A percentile compares a stretch with the other conserved stretches of the same genome.
phyloP scores from a whole-genome alignment of 257 asterid species.

The Salvia splendens region DNA sequence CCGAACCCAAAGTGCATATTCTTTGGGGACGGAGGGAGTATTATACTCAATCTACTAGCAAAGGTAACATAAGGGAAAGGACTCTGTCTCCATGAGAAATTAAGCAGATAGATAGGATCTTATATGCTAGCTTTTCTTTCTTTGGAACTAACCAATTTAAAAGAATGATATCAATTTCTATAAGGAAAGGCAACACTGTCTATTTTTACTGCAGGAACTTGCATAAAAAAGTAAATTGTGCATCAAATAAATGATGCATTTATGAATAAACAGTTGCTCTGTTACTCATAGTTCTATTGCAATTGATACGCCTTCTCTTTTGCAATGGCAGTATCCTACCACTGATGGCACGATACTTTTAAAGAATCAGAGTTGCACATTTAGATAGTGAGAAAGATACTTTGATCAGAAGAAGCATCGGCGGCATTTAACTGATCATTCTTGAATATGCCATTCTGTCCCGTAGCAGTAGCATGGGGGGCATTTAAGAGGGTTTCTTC shows the following conservation, averaged over 20 bases:
- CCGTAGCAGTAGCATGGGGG: slow-evolving; percentile 74
- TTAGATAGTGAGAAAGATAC: slow-evolving; percentile 41
- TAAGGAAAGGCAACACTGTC: slow-evolving; percentile 1
- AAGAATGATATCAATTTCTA: neutral
- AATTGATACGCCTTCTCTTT: neutral
- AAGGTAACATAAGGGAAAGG: neutral
- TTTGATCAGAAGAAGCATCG: slow-evolving; percentile 67
- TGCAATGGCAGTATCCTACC: neutral
- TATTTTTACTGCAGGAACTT: neutral
- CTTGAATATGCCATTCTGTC: slow-evolving; percentile 78
- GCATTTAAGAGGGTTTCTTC: slow-evolving; percentile 94
- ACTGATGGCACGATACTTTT: slow-evolving; percentile 13
- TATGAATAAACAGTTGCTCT: slow-evolving; percentile 4
- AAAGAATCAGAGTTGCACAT: slow-evolving; percentile 23
- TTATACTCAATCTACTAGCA: neutral
- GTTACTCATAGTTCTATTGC: too few species aligned
- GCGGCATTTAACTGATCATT: slow-evolving; percentile 64
- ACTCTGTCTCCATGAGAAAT: neutral
- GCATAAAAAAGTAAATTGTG: slow-evolving; percentile 4
- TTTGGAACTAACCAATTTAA: neutral
- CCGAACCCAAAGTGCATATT: too few species aligned
- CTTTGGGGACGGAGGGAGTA: too few species aligned
- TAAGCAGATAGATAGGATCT: neutral
- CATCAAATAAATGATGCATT: slow-evolving; percentile 1
- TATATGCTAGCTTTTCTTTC: neutral